phyloP scores from a whole-genome alignment of 345 rosid species.

The Ceriops zippeliana region DNA sequence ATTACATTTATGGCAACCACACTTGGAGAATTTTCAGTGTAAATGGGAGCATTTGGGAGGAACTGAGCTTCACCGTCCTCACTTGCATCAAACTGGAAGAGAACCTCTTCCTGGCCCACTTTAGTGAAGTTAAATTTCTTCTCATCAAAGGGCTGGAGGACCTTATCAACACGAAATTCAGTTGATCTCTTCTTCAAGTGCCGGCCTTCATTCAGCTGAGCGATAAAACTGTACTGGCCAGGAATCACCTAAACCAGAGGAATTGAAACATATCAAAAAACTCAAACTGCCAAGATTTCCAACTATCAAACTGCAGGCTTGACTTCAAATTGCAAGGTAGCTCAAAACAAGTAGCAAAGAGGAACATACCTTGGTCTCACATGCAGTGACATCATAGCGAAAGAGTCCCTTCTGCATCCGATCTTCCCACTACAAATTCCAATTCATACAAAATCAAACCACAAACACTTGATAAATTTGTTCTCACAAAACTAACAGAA shows the following conservation, averaged over 20 bases:
- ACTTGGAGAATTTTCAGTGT: conserved; percentile 66
- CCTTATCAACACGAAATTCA: conserved; percentile 88
- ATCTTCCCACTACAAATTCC: conserved; percentile 78
- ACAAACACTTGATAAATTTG: neutral
- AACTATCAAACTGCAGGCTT: neutral
- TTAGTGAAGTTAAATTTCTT: conserved; percentile 94
- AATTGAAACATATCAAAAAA: conserved; percentile 4
- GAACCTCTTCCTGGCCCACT: conserved; percentile 92
- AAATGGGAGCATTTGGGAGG: conserved; percentile 57
- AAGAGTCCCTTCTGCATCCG: conserved; percentile 84
- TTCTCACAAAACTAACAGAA: neutral
- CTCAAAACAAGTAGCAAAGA: neutral
- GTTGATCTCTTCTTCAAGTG: conserved; percentile 97
- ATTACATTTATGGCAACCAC: conserved; percentile 91
- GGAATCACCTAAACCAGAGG: conserved; percentile 63
- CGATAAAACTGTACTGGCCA: conserved; percentile 76
- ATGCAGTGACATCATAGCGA: conserved; percentile 93
- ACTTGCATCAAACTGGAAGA: conserved; percentile 85
- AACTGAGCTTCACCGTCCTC: conserved; percentile 62
- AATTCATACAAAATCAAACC: neutral
- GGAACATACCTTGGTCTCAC: conserved; percentile 74
- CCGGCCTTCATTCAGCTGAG: conserved; percentile 94
- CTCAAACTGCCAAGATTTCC: neutral
- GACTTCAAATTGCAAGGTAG: neutral
- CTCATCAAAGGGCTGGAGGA: conserved; percentile 84